A percentile compares a stretch with the other conserved stretches of the same genome.
These are phyloP conservation scores for Puccinia polysora DNA, from an alignment of 1,284 basidiomycete species.

Conservation along the genomic window DNA sequence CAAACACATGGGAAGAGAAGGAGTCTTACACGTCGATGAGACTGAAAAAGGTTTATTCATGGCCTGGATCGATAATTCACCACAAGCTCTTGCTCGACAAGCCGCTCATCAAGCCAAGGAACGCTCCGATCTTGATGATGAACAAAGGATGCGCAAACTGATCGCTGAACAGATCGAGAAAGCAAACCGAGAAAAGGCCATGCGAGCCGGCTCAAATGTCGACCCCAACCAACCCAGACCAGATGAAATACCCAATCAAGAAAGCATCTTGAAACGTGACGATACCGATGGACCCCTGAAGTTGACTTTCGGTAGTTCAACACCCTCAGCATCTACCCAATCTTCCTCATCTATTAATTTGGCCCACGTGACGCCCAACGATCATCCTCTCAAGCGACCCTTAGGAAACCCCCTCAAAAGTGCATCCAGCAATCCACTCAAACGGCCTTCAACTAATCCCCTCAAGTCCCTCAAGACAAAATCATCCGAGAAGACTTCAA, in stretches of 20 bases:
- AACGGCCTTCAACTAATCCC: slow-evolving; percentile 12
- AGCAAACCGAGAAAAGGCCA: slow-evolving; percentile 57
- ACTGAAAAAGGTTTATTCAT: slow-evolving; percentile 97
- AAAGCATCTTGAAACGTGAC: slow-evolving; percentile 32
- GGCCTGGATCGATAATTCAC: slow-evolving; percentile 92
- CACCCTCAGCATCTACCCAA: not conserved
- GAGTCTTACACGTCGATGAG: slow-evolving; percentile 88
- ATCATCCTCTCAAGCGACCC: not conserved
- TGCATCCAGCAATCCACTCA: slow-evolving; percentile 27
- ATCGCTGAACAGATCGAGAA: slow-evolving; percentile 92
- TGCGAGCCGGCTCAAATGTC: slow-evolving; percentile 50
- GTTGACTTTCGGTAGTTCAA: slow-evolving; percentile 19
- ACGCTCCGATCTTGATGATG: slow-evolving; percentile 81
- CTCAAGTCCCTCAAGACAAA: slow-evolving; percentile 16
- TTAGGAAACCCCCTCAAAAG: slow-evolving; percentile 26
- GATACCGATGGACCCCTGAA: slow-evolving; percentile 23
- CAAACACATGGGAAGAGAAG: slow-evolving; percentile 81
- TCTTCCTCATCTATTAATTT: not conserved
- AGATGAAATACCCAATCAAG: not conserved
- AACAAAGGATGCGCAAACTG: slow-evolving; percentile 82
- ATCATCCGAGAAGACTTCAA: slow-evolving; percentile 1
- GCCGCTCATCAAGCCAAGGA: slow-evolving; percentile 88
- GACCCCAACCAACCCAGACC: not conserved
- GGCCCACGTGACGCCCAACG: not conserved
- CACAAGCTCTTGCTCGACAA: slow-evolving; percentile 86